Conservation (phyloP, 106 monocot species). For the Posidonia australis region DNA sequence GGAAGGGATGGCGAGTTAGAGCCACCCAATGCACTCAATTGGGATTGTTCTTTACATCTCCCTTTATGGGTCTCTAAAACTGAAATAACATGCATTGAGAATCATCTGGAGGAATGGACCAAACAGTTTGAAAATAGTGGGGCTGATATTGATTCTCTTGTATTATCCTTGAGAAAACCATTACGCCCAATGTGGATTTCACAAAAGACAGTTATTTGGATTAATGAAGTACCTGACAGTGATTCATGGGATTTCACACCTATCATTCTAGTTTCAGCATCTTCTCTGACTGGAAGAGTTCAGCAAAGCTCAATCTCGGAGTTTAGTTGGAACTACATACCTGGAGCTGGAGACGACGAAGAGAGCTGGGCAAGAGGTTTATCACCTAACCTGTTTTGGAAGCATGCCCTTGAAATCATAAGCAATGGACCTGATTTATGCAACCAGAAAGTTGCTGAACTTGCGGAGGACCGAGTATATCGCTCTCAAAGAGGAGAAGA, state of each 20-base stretch:
- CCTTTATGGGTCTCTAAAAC: conserved; percentile 68
- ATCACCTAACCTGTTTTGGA: conserved; percentile 73
- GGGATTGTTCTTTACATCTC: conserved; percentile 84
- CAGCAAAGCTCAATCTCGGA: conserved; percentile 46
- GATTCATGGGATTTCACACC: conserved; percentile 87
- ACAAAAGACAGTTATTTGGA: conserved; percentile 73
- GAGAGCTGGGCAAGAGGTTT: conserved; percentile 94
- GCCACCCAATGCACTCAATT: conserved; percentile 5
- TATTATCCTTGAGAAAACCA: conserved; percentile 47
- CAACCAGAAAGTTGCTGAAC: conserved; percentile 59
- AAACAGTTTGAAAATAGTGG: conserved; percentile 53
- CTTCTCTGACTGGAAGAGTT: conserved; percentile 37
- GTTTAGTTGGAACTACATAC: conserved; percentile 92
- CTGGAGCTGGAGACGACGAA: conserved; percentile 97
- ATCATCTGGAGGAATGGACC: conserved; percentile 56
- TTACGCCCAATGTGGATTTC: conserved; percentile 92
- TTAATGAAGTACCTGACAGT: conserved; percentile 79
- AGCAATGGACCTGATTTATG: conserved; percentile 65
- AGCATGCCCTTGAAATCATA: conserved; percentile 57
- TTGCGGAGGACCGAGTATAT: conserved; percentile 86
- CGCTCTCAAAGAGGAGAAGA: conserved; percentile 46
- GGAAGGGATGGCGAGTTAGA: conserved; percentile 24
- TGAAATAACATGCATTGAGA: conserved; percentile 62
- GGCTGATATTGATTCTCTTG: conserved; percentile 67
- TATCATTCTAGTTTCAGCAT: conserved; percentile 74